phyloP scores from a whole-genome alignment of 768 basidiomycete species.

The Pleurotus cornucopiae region DNA sequence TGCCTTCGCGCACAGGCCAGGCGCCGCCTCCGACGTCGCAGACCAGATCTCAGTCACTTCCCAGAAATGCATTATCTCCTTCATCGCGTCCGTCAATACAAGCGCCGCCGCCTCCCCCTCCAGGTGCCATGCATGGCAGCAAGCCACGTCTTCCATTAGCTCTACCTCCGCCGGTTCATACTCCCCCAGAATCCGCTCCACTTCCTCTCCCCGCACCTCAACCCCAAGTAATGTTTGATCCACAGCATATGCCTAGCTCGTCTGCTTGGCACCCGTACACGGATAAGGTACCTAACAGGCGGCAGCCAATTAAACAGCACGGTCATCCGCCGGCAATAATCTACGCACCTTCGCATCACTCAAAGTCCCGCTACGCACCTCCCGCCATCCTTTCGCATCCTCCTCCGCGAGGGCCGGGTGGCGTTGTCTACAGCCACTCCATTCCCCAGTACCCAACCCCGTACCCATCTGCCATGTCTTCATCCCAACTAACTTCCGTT shows the following conservation, averaged over 20 bases:
- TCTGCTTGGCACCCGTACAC: conserved; percentile 31
- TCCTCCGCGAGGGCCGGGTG: conserved; percentile 50
- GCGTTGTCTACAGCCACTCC: conserved; percentile 69
- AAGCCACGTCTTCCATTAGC: conserved; percentile 23
- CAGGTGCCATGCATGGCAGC: conserved; percentile 21
- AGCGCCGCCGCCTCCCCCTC: conserved; percentile 19
- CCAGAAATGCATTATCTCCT: conserved; percentile 31
- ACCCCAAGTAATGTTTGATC: conserved; percentile 31
- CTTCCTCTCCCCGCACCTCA: conserved; percentile 28
- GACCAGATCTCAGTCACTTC: conserved; percentile 42
- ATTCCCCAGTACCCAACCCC: conserved; percentile 45
- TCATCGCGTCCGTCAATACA: conserved; percentile 20
- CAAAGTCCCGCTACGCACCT: conserved; percentile 51
- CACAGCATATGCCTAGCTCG: conserved; percentile 25
- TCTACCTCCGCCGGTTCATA: conserved; percentile 17
- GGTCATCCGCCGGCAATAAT: conserved; percentile 52
- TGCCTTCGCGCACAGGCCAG: conserved; percentile 44
- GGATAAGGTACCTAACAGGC: conserved; percentile 9
- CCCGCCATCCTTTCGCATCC: conserved; percentile 56
- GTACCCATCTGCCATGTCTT: conserved; percentile 32
- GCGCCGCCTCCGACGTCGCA: conserved; percentile 31
- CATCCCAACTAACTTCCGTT: conserved; percentile 30
- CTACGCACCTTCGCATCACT: conserved; percentile 52
- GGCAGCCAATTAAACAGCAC: conserved; percentile 24
- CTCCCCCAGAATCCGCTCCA: conserved; percentile 27